phyloP scores from a whole-genome alignment of 1,284 basidiomycete species.

The Ganoderma boninense region DNA sequence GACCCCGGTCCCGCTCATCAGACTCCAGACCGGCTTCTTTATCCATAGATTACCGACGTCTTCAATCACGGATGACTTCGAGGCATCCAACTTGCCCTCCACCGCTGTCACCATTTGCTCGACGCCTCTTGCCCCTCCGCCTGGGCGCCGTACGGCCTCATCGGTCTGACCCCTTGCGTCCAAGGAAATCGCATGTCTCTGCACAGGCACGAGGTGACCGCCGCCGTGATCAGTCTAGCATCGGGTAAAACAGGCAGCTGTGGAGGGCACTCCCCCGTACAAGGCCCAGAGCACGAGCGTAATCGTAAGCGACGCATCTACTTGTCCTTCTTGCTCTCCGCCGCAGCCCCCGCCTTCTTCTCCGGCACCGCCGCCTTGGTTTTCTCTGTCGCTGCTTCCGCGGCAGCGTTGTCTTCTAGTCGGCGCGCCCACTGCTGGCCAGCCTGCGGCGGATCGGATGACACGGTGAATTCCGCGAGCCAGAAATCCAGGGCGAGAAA shows the following conservation, averaged over 20 bases:
- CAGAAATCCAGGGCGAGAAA: neutral
- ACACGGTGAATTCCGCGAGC: neutral
- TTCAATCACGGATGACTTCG: conserved; percentile 11
- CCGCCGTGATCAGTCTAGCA: neutral
- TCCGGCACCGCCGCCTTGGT: conserved; percentile 20
- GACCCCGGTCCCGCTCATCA: conserved; percentile 12
- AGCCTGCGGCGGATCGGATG: conserved; percentile 54
- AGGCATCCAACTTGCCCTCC: neutral
- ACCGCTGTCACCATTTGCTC: neutral
- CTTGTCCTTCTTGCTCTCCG: conserved; percentile 47
- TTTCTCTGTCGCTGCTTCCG: conserved; percentile 33
- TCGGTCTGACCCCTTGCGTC: neutral
- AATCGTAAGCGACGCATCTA: conserved; percentile 28
- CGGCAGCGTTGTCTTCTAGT: conserved; percentile 67
- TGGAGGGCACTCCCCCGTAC: neutral
- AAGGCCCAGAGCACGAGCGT: neutral
- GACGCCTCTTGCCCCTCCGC: neutral
- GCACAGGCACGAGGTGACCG: neutral
- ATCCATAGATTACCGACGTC: conserved; percentile 20
- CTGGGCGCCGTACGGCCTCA: neutral
- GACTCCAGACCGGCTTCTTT: conserved; percentile 4
- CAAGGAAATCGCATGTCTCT: neutral
- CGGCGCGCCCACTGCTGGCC: conserved; percentile 88
- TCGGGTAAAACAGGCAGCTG: neutral
- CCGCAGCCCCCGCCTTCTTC: conserved; percentile 21